Base-by-base conservation (phyloP, 495 filamentous ascomycete species). In the Friedmanniomyces simplex region DNA sequence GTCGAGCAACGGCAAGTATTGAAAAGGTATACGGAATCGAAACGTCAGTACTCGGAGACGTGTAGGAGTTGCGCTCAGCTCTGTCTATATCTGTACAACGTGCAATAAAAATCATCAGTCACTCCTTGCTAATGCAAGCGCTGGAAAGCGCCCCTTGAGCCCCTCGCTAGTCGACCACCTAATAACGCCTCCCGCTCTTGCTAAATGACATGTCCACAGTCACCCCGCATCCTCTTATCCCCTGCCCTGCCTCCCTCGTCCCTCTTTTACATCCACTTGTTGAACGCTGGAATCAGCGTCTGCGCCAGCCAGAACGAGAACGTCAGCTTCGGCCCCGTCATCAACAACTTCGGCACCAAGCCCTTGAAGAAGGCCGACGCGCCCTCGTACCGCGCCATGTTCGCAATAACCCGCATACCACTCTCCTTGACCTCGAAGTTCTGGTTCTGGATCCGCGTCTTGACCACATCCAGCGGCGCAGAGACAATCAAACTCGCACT, bases 401-500 rank as follows among this genome's bases (percentile, higher is more conserved):
- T 95, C 21, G 82, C 80, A 51, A 89, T 71, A 66, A 99, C 96
- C 59, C 80, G 80, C 82, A 95, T 89, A 48, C 93, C 93, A 61
- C 85, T 85, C 76, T 96, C 90, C 57, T 89, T 90, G 76, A 93
- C 88, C 59, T 99, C 94, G 69, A 99, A 99, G 75, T 99, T 97
- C 69, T 87, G 82, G 76, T 97, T 99, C 77, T 99, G 93, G 68
- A 99, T 97, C 67, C 93, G 82, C 53, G 93, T 99, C 79, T 99
- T 99, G 79, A 99, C 94, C 65, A 99, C 93, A 66, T 99, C 93
- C 49, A 99, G 79, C 20, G 93, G 93, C 16, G 91, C 93, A 34
- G 91, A 96, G 2, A 99, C 89, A 37, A 99, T 67, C 26, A 99
- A 76, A 12, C 90, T 96, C 8, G 93, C 89, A 41, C 86, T 89